Conservation (phyloP, 2,329 filamentous ascomycete genomes). For the Pseudogymnoascus sp. region DNA sequence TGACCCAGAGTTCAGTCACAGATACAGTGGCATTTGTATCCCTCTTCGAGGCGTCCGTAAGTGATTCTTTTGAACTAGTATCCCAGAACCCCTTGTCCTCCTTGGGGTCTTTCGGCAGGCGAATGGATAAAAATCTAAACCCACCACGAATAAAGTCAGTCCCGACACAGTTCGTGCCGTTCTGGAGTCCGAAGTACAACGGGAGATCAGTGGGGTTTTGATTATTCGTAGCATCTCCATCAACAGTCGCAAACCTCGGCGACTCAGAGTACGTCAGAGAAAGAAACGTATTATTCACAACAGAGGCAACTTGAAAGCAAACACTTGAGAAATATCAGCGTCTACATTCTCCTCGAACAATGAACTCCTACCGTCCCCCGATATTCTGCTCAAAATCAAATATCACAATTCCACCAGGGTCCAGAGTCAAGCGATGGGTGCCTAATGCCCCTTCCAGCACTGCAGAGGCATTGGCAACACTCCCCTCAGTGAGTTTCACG, state of each 20-base stretch:
- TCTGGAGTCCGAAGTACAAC: conserved; percentile 25
- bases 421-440: conserved; percentile 13
- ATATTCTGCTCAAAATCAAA: conserved; percentile 37
- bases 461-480: conserved; percentile 20
- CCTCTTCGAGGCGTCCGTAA: conserved; percentile 11
- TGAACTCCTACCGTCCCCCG: conserved; percentile 30
- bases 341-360: not conserved
- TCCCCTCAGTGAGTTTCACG: conserved; percentile 31
- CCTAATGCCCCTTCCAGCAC: conserved; percentile 15
- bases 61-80: conserved; percentile 14
- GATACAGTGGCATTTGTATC: conserved; percentile 17
- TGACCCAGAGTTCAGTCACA: conserved; percentile 32
- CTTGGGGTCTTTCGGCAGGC: conserved; percentile 23
- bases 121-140: conserved; percentile 36
- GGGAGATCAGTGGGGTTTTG: conserved; percentile 28
- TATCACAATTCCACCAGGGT: conserved; percentile 30
- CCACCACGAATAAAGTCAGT: conserved; percentile 31
- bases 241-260: conserved; percentile 28
- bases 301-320: conserved; percentile 29
- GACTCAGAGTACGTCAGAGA: conserved; percentile 33
- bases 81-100: conserved; percentile 20
- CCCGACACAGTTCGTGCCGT: conserved; percentile 30
- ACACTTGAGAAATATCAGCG: conserved; percentile 21
- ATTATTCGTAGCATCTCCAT: conserved; percentile 32
- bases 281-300: conserved; percentile 27